Conservation (phyloP, 257 asterid species). For the Osmanthus fragrans region DNA sequence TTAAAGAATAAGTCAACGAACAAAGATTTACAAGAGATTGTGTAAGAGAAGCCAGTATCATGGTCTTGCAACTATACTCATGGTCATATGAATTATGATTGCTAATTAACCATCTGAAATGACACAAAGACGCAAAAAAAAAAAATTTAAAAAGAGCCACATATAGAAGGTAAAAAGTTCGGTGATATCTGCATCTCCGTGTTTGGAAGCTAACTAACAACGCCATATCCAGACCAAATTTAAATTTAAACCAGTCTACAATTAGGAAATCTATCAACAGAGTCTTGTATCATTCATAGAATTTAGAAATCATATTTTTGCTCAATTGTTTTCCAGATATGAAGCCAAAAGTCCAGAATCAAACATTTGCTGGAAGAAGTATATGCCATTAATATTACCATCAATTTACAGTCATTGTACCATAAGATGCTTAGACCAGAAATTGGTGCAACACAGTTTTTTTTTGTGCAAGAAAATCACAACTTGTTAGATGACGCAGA, state of each 20-base stretch:
- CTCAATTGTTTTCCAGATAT: neutral
- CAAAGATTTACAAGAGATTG: neutral
- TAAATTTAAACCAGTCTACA: neutral
- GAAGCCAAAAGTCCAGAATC: neutral
- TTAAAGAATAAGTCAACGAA: neutral
- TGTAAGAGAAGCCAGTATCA: neutral
- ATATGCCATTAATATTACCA: neutral
- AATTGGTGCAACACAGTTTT: neutral
- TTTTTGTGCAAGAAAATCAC: neutral
- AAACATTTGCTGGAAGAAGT: neutral
- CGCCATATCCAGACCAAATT: neutral
- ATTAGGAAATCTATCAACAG: neutral
- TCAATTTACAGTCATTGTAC: neutral
- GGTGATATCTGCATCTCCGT: neutral
- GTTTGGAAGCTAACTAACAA: neutral
- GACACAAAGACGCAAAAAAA: neutral
- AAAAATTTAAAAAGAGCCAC: neutral
- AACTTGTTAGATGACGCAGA: too few relatives aligned
- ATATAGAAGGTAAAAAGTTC: neutral
- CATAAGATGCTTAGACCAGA: neutral
- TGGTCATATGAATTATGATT: too few relatives aligned
- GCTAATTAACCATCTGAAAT: neutral
- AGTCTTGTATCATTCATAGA: neutral
- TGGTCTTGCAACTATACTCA: neutral
- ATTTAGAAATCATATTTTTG: neutral